A percentile compares a stretch with the other conserved stretches of the same genome.
Conservation (phyloP, 108 stramenopile genomes). For the Asterionellopsis glacialis region DNA sequence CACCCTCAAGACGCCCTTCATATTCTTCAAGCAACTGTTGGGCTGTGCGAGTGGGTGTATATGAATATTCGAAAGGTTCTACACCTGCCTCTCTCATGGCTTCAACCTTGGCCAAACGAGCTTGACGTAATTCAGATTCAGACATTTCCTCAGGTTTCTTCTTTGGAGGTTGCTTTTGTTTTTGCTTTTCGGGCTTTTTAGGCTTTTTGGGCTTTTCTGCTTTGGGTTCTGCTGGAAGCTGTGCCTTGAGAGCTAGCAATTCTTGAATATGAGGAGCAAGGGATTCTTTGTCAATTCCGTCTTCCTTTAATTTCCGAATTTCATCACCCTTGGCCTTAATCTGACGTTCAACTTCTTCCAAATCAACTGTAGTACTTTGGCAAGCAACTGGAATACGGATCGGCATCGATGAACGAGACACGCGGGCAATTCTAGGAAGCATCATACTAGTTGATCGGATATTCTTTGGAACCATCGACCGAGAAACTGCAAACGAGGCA, state of each 20-base stretch:
- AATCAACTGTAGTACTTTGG: background rate
- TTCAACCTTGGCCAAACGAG: constrained; percentile 72
- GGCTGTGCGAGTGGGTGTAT: constrained; percentile 55
- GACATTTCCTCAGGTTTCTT: constrained; percentile 29
- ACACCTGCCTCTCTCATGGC: constrained; percentile 75
- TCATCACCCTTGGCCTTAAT: constrained; percentile 83
- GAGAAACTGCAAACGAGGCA: too few relatives aligned
- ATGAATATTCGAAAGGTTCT: constrained; percentile 85
- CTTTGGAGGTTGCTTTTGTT: constrained; percentile 4
- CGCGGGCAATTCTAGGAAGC: too few relatives aligned
- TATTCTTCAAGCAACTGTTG: constrained; percentile 49
- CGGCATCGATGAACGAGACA: too few relatives aligned
- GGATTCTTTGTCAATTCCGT: constrained; percentile 57
- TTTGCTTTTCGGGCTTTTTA: constrained; percentile 21
- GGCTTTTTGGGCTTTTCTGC: constrained; percentile 8
- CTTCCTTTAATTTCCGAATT: constrained; percentile 74
- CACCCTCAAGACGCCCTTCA: constrained; percentile 61
- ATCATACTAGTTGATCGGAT: too few relatives aligned
- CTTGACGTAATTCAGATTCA: constrained; percentile 69
- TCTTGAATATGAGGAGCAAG: constrained; percentile 79
- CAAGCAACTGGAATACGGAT: too few relatives aligned
- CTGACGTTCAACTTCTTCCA: constrained; percentile 5
- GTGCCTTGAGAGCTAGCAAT: constrained; percentile 69
- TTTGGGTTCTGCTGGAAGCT: constrained; percentile 34
- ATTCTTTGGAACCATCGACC: too few relatives aligned